Evolutionary conservation across 2,329 filamentous ascomycete genomes (phyloP), one percentile per base, ranked within the genome.

Genomic region (Trichoderma harzianum): DNA sequence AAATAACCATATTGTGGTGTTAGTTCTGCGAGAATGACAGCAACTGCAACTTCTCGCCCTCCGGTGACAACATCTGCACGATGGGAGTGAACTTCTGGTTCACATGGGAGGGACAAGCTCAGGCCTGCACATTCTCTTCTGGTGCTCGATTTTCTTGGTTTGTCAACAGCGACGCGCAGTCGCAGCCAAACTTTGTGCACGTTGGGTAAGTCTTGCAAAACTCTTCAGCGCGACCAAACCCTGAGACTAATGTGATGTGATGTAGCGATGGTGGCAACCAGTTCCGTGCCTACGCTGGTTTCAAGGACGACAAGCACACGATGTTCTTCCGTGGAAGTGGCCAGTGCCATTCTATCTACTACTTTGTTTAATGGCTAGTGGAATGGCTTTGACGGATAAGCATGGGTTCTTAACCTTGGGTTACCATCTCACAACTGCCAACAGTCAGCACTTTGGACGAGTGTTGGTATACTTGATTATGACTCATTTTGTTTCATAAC

Each of bases 51-150:
- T 51, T 18, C 2, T 21, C 18, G 12, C 62, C 62, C 43, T 53
- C 43, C 7, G 43, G 28, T 24, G n/a, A 26, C n/a, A 65, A 65
- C 21, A 53, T 65, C 5, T 65, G 62, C 28, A 65, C 62, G 6
- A 65, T 65, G 62, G 62, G 43, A 65, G 6, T 16, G n/a, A 65
- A 65, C 62, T 65, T 65, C 28, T 65, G 39, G 62, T 65, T 65
- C 12, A 6, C 3, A 7, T 65, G 62, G 62, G 62, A 65, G 62
- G 62, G 62, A 24, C 28, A 24, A 34, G 43, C 62, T 26, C 62
- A 65, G 7, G 62, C 43, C 39, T 65, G 62, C 28, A 65, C 39
- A 32, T 65, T 65, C 43, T 65, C 62, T 30, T 18, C 62, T 12
- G 62, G 62, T 5, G 43, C 43, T 34, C 11, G n/a, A 1, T 65